Evolutionary conservation across 2,329 filamentous ascomycete species (phyloP), one percentile per base, ranked within the genome.

Genomic region (Nigrograna mackinnonii): DNA sequence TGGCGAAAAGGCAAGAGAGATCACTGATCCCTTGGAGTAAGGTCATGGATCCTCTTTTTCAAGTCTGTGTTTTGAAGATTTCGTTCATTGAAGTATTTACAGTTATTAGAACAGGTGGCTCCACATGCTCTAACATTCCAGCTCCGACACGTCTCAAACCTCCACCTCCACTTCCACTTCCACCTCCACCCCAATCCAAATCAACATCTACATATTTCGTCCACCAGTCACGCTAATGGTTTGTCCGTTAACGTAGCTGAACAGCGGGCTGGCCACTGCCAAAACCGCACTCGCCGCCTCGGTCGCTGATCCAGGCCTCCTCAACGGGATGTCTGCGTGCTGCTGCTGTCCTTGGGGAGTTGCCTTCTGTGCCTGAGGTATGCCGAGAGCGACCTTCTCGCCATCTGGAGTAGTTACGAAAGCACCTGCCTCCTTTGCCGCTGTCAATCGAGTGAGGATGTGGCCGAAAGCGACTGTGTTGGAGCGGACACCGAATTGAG

Each of bases 401-500:
- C 90, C 90, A 55, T 86, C 86, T 0, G 89, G 83, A 0, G 86
- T 87, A 16, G 83, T 83, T 16, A 92, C 81, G 53, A 90, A 94
- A 0, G 85, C 89, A 13, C 90, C 90, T 14, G 83, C 82, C 69
- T 95, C 91, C 76, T 95, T 95, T 5, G 87, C 86, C 9, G 84
- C 86, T 9, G 91, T 95, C 54, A 95, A 70, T 3, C 91, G 76
- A 0, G 91, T 95, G 55, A 82, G 73, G 53, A 95, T 92, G 64
- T 86, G 81, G 0, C 91, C 91, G 57, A 95, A 95, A 4, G 89
- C 89, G 38, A 95, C 77, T 3, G 89, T 90, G 69, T 95, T 95
- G 30, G 85, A 80, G 44, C 90, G 78, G 5, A 95, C 90, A 38
- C 89, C 90, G 57, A 91, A 95, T 26, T 77, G 69, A 0, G 88